Evolutionary conservation across 129 eudicot species (phyloP).

Genomic region (Smallanthus sonchifolius): DNA sequence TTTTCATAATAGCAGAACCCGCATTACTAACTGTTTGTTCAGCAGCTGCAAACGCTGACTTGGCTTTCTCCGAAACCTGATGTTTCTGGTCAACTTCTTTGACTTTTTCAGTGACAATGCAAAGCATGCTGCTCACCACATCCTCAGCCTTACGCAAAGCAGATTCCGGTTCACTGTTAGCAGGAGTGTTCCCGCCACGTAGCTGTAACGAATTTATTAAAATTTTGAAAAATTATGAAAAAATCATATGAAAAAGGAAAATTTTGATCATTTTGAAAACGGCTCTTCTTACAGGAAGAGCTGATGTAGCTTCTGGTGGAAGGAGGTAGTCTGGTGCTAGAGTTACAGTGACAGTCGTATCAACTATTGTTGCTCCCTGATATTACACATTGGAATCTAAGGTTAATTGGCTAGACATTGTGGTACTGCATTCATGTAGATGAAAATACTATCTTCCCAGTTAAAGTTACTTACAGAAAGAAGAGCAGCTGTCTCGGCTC

Average conservation of each 20-base stretch:
- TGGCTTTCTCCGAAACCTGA: constrained; percentile 52
- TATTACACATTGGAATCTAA: neutral
- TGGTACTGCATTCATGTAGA: no score
- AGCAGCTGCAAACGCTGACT: constrained; percentile 42
- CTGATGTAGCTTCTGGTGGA: constrained; percentile 42
- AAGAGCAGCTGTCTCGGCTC: constrained; percentile 95
- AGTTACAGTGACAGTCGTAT: constrained; percentile 39
- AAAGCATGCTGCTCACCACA: constrained; percentile 46
- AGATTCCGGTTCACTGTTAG: constrained; percentile 19
- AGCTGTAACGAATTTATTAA: constrained; percentile 17
- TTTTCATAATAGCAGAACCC: constrained; percentile 54
- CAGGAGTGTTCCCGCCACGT: constrained; percentile 19
- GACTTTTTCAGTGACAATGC: constrained; percentile 46
- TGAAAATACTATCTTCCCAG: no score
- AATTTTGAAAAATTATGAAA: no score
- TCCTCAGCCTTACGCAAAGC: constrained; percentile 49
- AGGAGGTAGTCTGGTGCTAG: constrained; percentile 49
- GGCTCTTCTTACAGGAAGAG: constrained; percentile 29
- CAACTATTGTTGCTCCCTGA: constrained; percentile 61
- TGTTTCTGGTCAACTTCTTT: constrained; percentile 54
- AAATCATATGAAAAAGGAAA: neutral
- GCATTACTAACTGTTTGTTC: constrained; percentile 42
- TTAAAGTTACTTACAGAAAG: constrained; percentile 58
- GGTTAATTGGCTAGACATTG: no score
- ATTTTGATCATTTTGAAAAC: neutral